phyloP scores from a whole-genome alignment of 2,329 filamentous ascomycete genomes.

The Phialophora tarda region DNA sequence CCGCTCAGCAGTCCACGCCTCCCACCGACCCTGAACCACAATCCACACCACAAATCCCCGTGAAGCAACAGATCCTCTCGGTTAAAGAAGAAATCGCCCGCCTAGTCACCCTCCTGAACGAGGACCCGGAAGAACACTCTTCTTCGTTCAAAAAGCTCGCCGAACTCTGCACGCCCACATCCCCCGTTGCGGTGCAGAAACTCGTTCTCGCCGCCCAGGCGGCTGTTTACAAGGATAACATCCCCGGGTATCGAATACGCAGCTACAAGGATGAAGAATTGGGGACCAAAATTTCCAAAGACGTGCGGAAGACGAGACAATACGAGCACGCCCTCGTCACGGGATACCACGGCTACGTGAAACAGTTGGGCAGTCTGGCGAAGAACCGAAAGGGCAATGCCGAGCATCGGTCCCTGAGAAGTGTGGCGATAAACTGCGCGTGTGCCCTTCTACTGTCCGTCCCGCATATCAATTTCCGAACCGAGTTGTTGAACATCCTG shows the following conservation, averaged over 20 bases:
- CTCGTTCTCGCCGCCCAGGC: slow-evolving; percentile 84
- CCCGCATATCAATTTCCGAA: slow-evolving; percentile 96
- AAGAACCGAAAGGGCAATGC: slow-evolving; percentile 57
- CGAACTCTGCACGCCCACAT: slow-evolving; percentile 68
- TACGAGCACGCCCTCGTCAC: slow-evolving; percentile 88
- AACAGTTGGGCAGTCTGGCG: slow-evolving; percentile 71
- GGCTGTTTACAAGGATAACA: slow-evolving; percentile 91
- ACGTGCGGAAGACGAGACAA: slow-evolving; percentile 77
- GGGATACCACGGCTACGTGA: slow-evolving; percentile 84
- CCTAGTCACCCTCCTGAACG: slow-evolving; percentile 79
- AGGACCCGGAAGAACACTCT: slow-evolving; percentile 89
- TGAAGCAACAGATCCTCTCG: slow-evolving; percentile 78
- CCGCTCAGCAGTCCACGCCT: slow-evolving; percentile 52
- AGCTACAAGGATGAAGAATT: slow-evolving; percentile 75
- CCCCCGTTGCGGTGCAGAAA: slow-evolving; percentile 76
- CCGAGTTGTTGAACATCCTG: slow-evolving; percentile 83
- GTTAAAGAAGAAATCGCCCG: slow-evolving; percentile 93
- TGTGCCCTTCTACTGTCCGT: slow-evolving; percentile 80
- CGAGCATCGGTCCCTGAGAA: slow-evolving; percentile 59
- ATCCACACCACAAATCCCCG: slow-evolving; percentile 68
- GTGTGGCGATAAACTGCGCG: slow-evolving; percentile 81
- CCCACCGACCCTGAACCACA: slow-evolving; percentile 52
- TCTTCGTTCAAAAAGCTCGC: slow-evolving; percentile 78
- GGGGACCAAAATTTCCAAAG: slow-evolving; percentile 84
- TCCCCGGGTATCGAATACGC: slow-evolving; percentile 93